Base-by-base conservation (phyloP, 2,329 filamentous ascomycete genomes). In the Aspergillus hiratsukae region DNA sequence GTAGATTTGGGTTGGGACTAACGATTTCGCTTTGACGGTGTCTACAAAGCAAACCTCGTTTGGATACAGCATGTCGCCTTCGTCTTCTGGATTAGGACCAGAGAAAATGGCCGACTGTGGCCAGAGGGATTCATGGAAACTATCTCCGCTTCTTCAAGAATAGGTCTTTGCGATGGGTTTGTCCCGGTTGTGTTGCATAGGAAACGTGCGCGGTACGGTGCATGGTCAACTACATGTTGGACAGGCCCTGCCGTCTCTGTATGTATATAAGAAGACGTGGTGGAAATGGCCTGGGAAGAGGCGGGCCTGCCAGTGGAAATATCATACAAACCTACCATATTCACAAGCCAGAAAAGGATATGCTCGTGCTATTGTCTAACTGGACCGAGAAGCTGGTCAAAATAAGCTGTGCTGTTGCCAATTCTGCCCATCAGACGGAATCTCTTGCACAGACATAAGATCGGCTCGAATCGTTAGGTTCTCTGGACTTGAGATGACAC, bases 241-340 rank as follows among this genome's bases (percentile, higher is more conserved):
- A 48, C 28, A 48, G 21, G 9, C 7, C 4, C 21, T 46, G 46
- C 48, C 29, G 48, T 31, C 37, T 35, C 51, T 52, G 49, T 52
- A 55, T 55, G 53, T 55, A 55, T 23, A 55, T 55, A 55, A 31
- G n/a, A 46, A 51, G 41, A 46, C 17, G 28, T 46, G 28, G 43
- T 23, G 43, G 21, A 25, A 45, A n/a, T 17, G 14, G 14, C 14
- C 31, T 37, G 31, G 31, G 31, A 45, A 45, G 41, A 23, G 41
- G n/a, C 21, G 9, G 11, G 41, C 11, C 41, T 45, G 11, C 41
- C 41, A 45, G 17, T 46, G 43, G 23, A 23, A 46, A 46, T 46
- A 46, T 14, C 43, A 27, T 46, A 46, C 43, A 27, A 14, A 14
- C 23, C 43, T 23, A 23, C 11, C 21, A 25, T 19, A 14, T 46